phyloP scores from a whole-genome alignment of 2,329 filamentous ascomycete species.

The Phyllosticta ampelicida region DNA sequence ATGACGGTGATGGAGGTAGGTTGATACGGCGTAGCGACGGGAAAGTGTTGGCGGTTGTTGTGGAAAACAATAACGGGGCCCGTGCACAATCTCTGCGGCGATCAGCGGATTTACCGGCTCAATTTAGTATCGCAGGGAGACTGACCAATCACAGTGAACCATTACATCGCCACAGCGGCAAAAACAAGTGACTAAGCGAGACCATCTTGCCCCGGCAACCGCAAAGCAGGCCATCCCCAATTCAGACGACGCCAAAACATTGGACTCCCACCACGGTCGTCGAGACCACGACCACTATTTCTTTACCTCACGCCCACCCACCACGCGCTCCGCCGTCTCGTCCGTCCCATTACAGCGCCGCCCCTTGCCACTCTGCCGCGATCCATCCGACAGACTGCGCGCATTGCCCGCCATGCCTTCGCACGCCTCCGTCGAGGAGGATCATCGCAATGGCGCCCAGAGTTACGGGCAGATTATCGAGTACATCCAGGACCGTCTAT shows the following conservation, averaged over 20 bases:
- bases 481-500: constrained; percentile 93
- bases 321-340: neutral
- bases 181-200: neutral
- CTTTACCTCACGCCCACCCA: neutral
- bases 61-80: neutral
- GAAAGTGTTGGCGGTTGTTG: neutral
- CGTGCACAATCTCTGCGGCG: neutral
- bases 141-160: neutral
- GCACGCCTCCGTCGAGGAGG: constrained; percentile 5
- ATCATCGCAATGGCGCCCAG: constrained; percentile 17
- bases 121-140: neutral
- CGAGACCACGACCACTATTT: neutral
- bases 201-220: neutral
- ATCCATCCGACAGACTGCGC: neutral
- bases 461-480: constrained; percentile 85
- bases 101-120: neutral
- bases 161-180: neutral
- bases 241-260: neutral
- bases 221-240: neutral
- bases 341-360: neutral
- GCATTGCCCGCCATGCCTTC: constrained; percentile 4
- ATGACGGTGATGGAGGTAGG: neutral
- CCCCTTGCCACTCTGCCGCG: neutral
- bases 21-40: neutral
- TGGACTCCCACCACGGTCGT: neutral